Conservation (phyloP, 140 eudicot genomes). For the Bidens hawaiensis region DNA sequence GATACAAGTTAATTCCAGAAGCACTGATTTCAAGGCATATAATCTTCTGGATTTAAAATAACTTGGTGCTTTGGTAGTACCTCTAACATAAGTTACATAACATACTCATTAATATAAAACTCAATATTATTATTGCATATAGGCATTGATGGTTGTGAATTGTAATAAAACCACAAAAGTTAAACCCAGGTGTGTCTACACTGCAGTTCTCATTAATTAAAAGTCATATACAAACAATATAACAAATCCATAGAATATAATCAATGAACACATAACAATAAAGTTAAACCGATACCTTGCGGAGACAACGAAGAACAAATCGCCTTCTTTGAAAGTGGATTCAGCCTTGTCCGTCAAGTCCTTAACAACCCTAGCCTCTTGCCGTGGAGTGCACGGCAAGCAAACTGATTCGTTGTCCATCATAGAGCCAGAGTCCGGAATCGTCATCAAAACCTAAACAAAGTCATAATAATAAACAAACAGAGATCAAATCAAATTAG, state of each 20-base stretch:
- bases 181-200: neutral
- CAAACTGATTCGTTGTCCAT: constrained; percentile 69
- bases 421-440: constrained; percentile 59
- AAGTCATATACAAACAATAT: too few species aligned
- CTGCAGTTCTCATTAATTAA: neutral
- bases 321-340: constrained; percentile 48
- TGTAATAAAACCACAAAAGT: too few species aligned
- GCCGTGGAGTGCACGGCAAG: constrained; percentile 74
- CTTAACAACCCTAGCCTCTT: constrained; percentile 55
- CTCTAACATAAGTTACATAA: too few species aligned
- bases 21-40: too few species aligned
- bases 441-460: constrained; percentile 60
- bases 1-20: too few species aligned
- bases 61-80: too few species aligned
- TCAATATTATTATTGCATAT: too few species aligned
- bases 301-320: constrained; percentile 56
- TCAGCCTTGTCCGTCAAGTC: constrained; percentile 52
- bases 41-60: too few species aligned
- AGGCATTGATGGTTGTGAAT: too few species aligned
- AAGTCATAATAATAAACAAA: neutral
- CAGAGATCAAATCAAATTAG: neutral
- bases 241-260: neutral
- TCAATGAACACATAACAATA: neutral
- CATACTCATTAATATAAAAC: too few species aligned
- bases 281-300: constrained; percentile 32